phyloP scores from a whole-genome alignment of 306 rosid genomes.

The Vigna reflexopilosa region DNA sequence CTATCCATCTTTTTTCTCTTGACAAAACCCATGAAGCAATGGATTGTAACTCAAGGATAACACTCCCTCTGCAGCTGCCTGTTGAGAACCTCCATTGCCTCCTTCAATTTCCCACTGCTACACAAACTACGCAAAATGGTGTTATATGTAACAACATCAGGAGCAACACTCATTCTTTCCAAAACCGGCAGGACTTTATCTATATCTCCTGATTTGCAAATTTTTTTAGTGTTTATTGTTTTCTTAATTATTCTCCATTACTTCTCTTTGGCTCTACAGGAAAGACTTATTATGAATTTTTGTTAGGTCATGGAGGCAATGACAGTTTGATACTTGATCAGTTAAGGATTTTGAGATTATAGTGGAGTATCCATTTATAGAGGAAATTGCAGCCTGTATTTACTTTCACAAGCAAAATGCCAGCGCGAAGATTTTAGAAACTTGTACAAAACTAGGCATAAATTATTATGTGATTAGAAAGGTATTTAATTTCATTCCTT shows the following conservation, averaged over 20 bases:
- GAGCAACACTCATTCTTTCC: constrained; percentile 85
- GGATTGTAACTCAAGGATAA: constrained; percentile 95
- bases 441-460: constrained; percentile 9
- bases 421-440: not conserved
- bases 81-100: constrained; percentile 92
- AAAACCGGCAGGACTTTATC: constrained; percentile 71
- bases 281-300: too few species aligned
- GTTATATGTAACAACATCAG: constrained; percentile 88
- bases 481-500: constrained; percentile 36
- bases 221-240: too few species aligned
- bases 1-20: constrained; percentile 77
- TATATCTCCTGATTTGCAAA: constrained; percentile 83
- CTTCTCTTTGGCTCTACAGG: too few species aligned
- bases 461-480: constrained; percentile 4
- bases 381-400: constrained; percentile 16
- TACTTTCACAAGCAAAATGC: not conserved
- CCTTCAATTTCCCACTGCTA: constrained; percentile 76
- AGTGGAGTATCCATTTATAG: constrained; percentile 12
- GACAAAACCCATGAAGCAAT: constrained; percentile 91
- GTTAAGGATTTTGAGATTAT: not conserved
- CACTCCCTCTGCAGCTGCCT: constrained; percentile 73
- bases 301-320: too few species aligned
- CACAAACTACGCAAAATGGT: constrained; percentile 85
- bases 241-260: too few species aligned
- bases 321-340: too few species aligned